Percentiles rank a stretch among this genome's conserved stretches.
These are phyloP conservation scores for Miscanthus sacchariflorus DNA, from an alignment of 202 grass and related monocot species.

Conservation along the genomic window DNA sequence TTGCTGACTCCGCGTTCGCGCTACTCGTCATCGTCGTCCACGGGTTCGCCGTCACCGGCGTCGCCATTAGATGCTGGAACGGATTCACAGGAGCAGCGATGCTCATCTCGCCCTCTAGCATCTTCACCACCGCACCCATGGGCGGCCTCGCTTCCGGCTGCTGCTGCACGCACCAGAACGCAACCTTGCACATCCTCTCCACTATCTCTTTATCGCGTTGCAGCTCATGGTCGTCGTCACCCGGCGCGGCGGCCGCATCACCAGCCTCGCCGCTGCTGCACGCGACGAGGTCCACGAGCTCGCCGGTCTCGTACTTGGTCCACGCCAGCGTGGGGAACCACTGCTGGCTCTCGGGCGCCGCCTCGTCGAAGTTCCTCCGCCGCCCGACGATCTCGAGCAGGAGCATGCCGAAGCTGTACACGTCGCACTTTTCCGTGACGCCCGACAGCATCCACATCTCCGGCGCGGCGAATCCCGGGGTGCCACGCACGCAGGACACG, in stretches of 20 bases:
- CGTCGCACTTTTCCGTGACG: slow-evolving; percentile 54
- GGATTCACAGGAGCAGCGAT: background rate
- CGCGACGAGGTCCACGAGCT: background rate
- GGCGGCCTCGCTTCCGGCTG: background rate
- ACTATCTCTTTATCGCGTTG: too few relatives aligned
- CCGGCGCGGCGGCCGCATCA: too few relatives aligned
- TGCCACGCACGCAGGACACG: slow-evolving; percentile 21
- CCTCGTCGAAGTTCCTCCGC: background rate
- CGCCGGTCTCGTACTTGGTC: background rate
- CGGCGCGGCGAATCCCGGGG: slow-evolving; percentile 45
- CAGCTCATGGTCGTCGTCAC: too few relatives aligned
- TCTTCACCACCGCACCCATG: background rate
- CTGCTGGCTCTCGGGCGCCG: slow-evolving; percentile 24
- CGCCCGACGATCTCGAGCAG: slow-evolving; percentile 47
- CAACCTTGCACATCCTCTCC: background rate
- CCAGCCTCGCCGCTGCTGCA: too few relatives aligned
- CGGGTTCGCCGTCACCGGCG: background rate
- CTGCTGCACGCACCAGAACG: background rate
- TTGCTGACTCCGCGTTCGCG: too few relatives aligned
- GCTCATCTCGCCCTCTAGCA: background rate
- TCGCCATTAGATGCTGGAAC: background rate
- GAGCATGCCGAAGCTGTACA: slow-evolving; percentile 62
- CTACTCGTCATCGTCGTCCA: background rate
- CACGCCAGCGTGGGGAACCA: slow-evolving; percentile 47
- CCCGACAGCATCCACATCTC: slow-evolving; percentile 48